A percentile compares a stretch with the other conserved stretches of the same genome.
These are phyloP conservation scores for Penicillium canariense DNA, from an alignment of 495 filamentous ascomycete genomes.

Conservation along the genomic window DNA sequence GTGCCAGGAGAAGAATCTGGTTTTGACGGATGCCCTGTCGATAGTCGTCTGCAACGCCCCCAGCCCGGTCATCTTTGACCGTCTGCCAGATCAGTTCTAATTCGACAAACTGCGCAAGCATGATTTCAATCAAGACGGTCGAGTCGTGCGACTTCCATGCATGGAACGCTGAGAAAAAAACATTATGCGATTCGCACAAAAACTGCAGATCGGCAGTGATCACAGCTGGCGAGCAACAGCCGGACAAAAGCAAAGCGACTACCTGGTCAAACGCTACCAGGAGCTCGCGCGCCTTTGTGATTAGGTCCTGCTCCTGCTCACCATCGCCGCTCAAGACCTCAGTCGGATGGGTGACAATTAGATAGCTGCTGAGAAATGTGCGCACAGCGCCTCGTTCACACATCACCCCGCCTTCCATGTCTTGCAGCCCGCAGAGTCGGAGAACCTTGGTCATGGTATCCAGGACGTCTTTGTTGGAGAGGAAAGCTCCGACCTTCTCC, in stretches of 20 bases:
- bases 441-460: slow-evolving; percentile 68
- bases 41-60: slow-evolving; percentile 85
- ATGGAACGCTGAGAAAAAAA: slow-evolving; percentile 88
- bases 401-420: slow-evolving; percentile 64
- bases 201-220: slow-evolving; percentile 46
- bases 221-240: slow-evolving; percentile 40
- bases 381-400: slow-evolving; percentile 76
- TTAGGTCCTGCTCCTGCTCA: slow-evolving; percentile 84
- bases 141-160: slow-evolving; percentile 95
- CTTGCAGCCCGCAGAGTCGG: slow-evolving; percentile 71
- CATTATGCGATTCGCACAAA: slow-evolving; percentile 61
- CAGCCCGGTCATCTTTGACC: slow-evolving; percentile 84
- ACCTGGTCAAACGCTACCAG: slow-evolving; percentile 80
- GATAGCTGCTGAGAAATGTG: slow-evolving; percentile 87
- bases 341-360: slow-evolving; percentile 90
- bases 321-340: slow-evolving; percentile 85
- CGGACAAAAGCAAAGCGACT: slow-evolving; percentile 56
- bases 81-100: slow-evolving; percentile 95
- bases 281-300: slow-evolving; percentile 82
- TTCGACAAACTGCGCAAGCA: slow-evolving; percentile 94
- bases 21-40: slow-evolving; percentile 91
- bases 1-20: slow-evolving; percentile 81
- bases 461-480: slow-evolving; percentile 75
- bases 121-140: slow-evolving; percentile 82
- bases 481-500: slow-evolving; percentile 72